A percentile compares a stretch with the other conserved stretches of the same genome.
phyloP scores from a whole-genome alignment of 2,329 filamentous ascomycete genomes.

The Paraphoma sp. region DNA sequence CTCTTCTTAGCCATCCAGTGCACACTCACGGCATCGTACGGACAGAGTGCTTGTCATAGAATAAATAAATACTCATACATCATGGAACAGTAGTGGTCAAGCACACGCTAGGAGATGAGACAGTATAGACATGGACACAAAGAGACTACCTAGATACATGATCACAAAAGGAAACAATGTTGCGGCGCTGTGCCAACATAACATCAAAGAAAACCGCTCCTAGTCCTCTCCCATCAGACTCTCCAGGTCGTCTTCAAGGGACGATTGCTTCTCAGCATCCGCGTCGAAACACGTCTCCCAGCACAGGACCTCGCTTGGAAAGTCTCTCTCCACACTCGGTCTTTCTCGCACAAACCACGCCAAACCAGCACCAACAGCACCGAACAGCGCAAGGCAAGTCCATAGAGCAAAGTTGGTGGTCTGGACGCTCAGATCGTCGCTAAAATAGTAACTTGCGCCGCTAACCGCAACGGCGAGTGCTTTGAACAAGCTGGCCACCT shows the following conservation, averaged over 20 bases:
- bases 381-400: conserved; percentile 51
- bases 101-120: conserved; percentile 4
- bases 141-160: background rate
- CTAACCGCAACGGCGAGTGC: conserved; percentile 55
- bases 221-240: conserved; percentile 13
- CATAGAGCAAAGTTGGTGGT: conserved; percentile 55
- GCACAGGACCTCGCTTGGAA: conserved; percentile 49
- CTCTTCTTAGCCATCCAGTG: background rate
- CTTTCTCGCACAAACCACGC: conserved; percentile 55
- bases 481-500: conserved; percentile 55
- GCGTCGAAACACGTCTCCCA: conserved; percentile 57
- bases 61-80: conserved; percentile 4
- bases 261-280: conserved; percentile 38
- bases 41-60: background rate
- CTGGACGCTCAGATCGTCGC: conserved; percentile 52
- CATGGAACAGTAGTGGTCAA: background rate
- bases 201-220: conserved; percentile 9
- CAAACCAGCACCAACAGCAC: conserved; percentile 50
- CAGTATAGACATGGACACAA: background rate
- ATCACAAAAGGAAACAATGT: background rate
- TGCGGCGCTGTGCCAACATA: background rate
- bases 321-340: conserved; percentile 54
- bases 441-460: conserved; percentile 55
- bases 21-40: background rate
- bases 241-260: conserved; percentile 16